phyloP scores from a whole-genome alignment of 345 rosid genomes.

The Brassica incana region DNA sequence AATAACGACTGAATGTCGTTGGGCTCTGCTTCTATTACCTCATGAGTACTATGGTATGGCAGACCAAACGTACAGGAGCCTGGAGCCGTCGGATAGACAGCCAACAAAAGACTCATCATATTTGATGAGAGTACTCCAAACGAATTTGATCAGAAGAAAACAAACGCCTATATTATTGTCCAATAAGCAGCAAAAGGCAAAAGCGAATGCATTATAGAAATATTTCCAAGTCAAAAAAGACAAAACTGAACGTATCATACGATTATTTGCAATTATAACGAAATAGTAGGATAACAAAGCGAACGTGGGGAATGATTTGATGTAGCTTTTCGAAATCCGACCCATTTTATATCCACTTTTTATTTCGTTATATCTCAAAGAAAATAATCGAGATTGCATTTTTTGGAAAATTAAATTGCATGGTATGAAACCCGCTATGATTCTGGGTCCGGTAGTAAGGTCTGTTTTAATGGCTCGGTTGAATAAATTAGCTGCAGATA shows the following conservation, averaged over 20 bases:
- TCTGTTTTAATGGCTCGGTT: neutral
- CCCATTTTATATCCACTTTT: neutral
- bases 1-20: neutral
- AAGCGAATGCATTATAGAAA: neutral
- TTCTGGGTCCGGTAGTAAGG: neutral
- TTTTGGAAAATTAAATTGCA: neutral
- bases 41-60: neutral
- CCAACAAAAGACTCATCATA: neutral
- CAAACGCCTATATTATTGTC: slow-evolving; percentile 10
- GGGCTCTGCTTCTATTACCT: neutral
- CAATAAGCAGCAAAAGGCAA: slow-evolving; percentile 20
- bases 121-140: slow-evolving; percentile 2
- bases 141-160: neutral
- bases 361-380: neutral
- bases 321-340: slow-evolving; percentile 21
- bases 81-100: slow-evolving; percentile 5
- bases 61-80: neutral
- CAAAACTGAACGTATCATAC: slow-evolving; percentile 24
- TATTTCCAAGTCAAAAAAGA: slow-evolving; percentile 9
- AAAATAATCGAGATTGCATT: neutral
- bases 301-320: slow-evolving; percentile 39
- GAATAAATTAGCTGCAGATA: neutral
- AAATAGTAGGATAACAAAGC: slow-evolving; percentile 25
- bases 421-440: neutral
- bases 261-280: slow-evolving; percentile 28